These are phyloP conservation scores for Sonneratia caseolaris DNA, from an alignment of 345 rosid species.

Conservation along the genomic window DNA sequence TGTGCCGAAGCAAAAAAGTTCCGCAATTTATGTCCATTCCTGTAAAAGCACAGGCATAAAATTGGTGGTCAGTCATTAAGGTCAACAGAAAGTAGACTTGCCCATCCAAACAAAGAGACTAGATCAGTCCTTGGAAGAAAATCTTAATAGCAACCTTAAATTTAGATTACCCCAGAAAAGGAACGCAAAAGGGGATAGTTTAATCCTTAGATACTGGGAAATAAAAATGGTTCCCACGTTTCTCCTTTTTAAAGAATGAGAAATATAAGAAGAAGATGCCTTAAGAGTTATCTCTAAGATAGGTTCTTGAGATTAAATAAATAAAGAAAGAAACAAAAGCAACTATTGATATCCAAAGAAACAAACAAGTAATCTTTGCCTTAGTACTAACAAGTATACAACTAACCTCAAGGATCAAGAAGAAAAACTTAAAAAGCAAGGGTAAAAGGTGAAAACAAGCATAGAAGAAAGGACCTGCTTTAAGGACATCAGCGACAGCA, in stretches of 20 bases:
- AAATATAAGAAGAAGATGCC: not conserved
- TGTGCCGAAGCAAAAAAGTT: slow-evolving; percentile 43
- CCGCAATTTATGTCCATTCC: slow-evolving; percentile 88
- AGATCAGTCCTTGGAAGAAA: not conserved
- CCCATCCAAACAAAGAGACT: not conserved
- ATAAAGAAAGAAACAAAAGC: not conserved
- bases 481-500: slow-evolving; percentile 66
- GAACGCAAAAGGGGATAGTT: not conserved
- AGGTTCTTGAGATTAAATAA: no score
- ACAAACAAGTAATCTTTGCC: not conserved
- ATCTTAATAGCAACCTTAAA: not conserved
- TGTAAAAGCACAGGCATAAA: slow-evolving; percentile 20
- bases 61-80: not conserved
- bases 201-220: not conserved
- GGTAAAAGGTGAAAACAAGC: not conserved
- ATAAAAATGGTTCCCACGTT: not conserved
- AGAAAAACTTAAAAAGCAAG: slow-evolving; percentile 1
- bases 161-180: not conserved
- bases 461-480: slow-evolving; percentile 52
- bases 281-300: not conserved
- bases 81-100: not conserved
- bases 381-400: not conserved
- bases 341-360: not conserved
- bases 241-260: not conserved
- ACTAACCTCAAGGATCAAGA: not conserved